Evolutionary conservation across 2,329 filamentous ascomycete genomes (phyloP).

Genomic region (Stachybotrys chartarum): DNA sequence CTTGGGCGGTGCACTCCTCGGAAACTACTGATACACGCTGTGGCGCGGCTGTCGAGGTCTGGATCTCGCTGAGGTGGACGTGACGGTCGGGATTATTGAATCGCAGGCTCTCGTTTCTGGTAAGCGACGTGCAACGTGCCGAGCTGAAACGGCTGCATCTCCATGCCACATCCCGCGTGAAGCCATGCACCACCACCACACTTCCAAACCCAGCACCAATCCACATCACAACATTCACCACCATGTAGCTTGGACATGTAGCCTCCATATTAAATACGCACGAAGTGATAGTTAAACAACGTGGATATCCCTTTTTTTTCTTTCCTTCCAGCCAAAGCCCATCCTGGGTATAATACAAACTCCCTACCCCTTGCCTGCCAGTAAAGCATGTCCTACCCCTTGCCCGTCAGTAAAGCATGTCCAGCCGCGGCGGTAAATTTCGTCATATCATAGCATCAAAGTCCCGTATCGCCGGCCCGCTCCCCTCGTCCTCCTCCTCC

Average conservation of each 20-base stretch:
- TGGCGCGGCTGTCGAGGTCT: too few species aligned
- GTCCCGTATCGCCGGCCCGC: slow-evolving; percentile 4
- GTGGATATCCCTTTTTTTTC: background rate
- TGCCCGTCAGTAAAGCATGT: background rate
- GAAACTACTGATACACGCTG: too few species aligned
- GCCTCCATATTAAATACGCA: too few species aligned
- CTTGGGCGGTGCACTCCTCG: too few species aligned
- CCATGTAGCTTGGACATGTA: too few species aligned
- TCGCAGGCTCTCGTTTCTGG: too few species aligned
- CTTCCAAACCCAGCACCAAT: background rate
- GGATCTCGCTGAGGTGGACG: too few species aligned
- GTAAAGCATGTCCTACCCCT: background rate
- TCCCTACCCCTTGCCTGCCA: background rate
- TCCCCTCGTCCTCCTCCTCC: background rate
- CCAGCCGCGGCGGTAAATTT: background rate
- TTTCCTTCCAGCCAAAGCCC: background rate
- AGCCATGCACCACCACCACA: too few species aligned
- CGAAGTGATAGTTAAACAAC: background rate
- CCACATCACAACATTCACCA: background rate
- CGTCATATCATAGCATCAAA: slow-evolving; percentile 3
- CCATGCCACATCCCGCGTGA: too few species aligned
- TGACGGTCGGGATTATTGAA: too few species aligned
- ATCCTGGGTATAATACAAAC: background rate
- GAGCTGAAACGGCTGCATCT: too few species aligned
- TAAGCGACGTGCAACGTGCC: too few species aligned